phyloP scores from a whole-genome alignment of 345 rosid genomes.

The Eutrema japonicum region DNA sequence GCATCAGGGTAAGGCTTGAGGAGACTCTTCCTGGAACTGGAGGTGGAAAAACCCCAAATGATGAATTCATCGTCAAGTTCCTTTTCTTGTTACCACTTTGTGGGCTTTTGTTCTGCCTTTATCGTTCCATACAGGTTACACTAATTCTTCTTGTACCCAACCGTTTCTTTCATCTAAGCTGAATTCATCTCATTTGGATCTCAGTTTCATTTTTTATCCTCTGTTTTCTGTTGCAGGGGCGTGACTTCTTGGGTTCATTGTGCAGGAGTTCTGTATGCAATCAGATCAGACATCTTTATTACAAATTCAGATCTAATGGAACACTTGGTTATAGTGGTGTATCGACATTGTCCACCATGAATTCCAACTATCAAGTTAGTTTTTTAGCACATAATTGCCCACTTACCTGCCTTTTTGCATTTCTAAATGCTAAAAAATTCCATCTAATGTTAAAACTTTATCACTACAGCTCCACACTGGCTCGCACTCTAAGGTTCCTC shows the following conservation, averaged over 20 bases:
- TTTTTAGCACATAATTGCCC: neutral
- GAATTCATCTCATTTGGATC: constrained; percentile 14
- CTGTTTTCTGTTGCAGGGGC: constrained; percentile 53
- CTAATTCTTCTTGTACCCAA: neutral
- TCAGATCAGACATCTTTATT: constrained; percentile 65
- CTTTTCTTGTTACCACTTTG: constrained; percentile 75
- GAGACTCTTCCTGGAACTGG: constrained; percentile 72
- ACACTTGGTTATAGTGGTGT: constrained; percentile 62
- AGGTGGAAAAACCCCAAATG: constrained; percentile 80
- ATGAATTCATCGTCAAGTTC: constrained; percentile 66
- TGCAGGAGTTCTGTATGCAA: constrained; percentile 66
- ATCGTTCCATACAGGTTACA: constrained; percentile 38
- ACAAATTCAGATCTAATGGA: constrained; percentile 62
- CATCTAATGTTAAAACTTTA: neutral
- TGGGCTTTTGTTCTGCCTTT: constrained; percentile 50
- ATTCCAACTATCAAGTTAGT: constrained; percentile 60
- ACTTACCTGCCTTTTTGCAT: neutral
- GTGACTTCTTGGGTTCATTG: constrained; percentile 51
- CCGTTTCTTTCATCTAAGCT: constrained; percentile 10
- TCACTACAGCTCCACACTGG: constrained; percentile 54
- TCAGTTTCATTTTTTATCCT: neutral
- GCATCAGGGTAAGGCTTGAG: constrained; percentile 41
- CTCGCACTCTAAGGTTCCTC: constrained; percentile 62
- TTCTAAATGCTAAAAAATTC: neutral
- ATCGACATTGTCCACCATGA: constrained; percentile 56